Evolutionary conservation across 495 filamentous ascomycete genomes (phyloP), one percentile per base, ranked within the genome.

Genomic region (Xylaria acuta): DNA sequence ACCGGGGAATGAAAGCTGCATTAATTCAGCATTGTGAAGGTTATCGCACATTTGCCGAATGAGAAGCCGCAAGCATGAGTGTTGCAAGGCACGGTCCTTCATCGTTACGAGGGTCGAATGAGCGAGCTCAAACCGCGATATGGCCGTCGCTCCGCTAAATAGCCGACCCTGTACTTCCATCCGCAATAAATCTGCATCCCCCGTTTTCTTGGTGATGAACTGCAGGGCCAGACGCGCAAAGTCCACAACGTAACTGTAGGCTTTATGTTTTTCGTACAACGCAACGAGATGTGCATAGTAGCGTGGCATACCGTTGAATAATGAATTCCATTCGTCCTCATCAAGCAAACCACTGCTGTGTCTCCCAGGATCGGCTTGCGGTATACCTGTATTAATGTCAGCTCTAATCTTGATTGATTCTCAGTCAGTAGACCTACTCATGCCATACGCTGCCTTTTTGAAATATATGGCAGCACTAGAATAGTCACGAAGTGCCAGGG

Each of bases 251-350:
- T 91, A 92, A 5, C 92, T 91, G 75, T 92, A 92, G 5, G 88
- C 89, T 63, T 90, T 91, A 59, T 87, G 86, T 75, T 90, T 86
- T 73, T 97, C 94, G 78, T 92, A 98, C 9, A 99, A 86, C 30
- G 87, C 86, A 20, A 93, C 87, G 70, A 98, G 88, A 80, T 99
- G 97, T 54, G 91, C 88, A 78, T 95, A 97, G 80, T 97, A 98
- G 66, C 89, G 88, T 5, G 93, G 85, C 38, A 96, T 86, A 11
- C 95, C 96, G 64, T 88, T 88, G 76, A 91, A 90, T 71, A 98
- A 91, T 67, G 88, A 86, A 64, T 90, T 89, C 75, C 87, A 88
- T 70, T 95, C 91, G 16, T 90, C 86, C n/a, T 91, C 86, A 70
- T 91, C 87, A 3, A 97, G 86, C 20, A 96, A 88, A 11, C 87